Conservation (phyloP, 2,329 filamentous ascomycete genomes). For the Coniochaeta ligniaria region DNA sequence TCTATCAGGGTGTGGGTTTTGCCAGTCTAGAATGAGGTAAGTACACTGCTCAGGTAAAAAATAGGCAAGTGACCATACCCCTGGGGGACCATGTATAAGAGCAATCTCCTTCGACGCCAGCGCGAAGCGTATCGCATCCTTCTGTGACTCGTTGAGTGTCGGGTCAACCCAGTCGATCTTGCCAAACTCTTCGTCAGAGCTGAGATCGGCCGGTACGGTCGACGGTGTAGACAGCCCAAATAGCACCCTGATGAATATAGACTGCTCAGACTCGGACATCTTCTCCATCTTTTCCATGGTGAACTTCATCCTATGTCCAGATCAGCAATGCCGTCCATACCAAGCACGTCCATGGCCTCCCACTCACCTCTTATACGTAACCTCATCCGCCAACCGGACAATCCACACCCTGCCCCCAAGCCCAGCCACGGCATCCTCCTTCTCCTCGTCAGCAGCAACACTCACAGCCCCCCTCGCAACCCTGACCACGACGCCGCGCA, state of each 20-base stretch:
- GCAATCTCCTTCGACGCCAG: constrained; percentile 75
- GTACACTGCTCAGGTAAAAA: constrained; percentile 2
- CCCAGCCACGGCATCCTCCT: constrained; percentile 30
- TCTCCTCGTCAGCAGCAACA: constrained; percentile 62
- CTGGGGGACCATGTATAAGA: constrained; percentile 89
- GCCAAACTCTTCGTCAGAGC: constrained; percentile 31
- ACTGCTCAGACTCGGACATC: constrained; percentile 51
- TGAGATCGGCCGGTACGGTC: constrained; percentile 34
- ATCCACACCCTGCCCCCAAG: constrained; percentile 50
- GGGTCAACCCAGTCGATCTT: constrained; percentile 54
- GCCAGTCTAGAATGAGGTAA: constrained; percentile 55
- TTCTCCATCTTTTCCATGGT: constrained; percentile 53
- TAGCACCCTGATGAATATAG: constrained; percentile 52
- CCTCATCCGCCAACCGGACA: constrained; percentile 62
- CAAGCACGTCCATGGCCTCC: background rate
- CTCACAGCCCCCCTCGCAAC: constrained; percentile 51
- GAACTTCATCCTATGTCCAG: constrained; percentile 47
- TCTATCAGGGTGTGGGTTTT: constrained; percentile 97
- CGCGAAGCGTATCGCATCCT: constrained; percentile 71
- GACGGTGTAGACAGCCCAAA: constrained; percentile 52
- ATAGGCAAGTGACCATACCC: constrained; percentile 37
- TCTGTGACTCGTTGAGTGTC: constrained; percentile 58
- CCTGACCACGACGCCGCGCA: constrained; percentile 63
- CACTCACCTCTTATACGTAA: constrained; percentile 50
- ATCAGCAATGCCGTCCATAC: background rate